Evolutionary conservation across 164 flowering plant genomes (phyloP), one percentile per base, ranked within the genome.

Genomic region (Aristolochia californica): DNA sequence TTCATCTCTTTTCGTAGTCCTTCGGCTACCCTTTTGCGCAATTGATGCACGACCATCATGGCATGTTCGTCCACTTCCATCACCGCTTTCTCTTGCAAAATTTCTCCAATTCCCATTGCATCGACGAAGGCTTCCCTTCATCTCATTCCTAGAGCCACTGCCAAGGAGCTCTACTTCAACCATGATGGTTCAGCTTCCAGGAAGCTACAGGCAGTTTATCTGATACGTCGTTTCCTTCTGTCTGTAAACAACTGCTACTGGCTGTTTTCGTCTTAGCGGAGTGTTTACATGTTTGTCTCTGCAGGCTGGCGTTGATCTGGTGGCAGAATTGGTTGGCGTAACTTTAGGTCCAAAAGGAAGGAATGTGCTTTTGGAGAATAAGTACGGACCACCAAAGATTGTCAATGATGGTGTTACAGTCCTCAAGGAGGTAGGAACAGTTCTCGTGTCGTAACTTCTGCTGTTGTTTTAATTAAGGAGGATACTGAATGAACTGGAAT

Each of bases 311-410:
- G 96, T 79, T 48, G 76, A 84, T 43, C 25, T 74, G 72, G 91
- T 87, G 57, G 97, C 94, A 48, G 80, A 85, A 59, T 68, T 91
- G 51, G 72, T 91, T 45, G 94, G 96, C 16, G 91, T 87, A 47
- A 91, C 97, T 14, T 65, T 91, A 70, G 96, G 96, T 43, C 97
- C 96, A 1, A 91, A 83, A 48, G 97, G 97, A 59, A 85, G 97
- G 71, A 91, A 91, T 78, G 96, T 91, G 59, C 88, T 91, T 66
- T 56, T 91, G 72, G 75, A 81, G 73, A 91, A 85, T 69, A 91
- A 87, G 75, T 85, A 91, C 70, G 94, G 97, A 24, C 84, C 97
- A 14, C 97, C 96, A 14, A 91, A 83, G 75, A 91, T 91, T 74
- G 89, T 87, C 30, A 91, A 91, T 68, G 96, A 91, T 74, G 97